Conservation (phyloP, 257 asterid genomes). For the Solanum piurae region DNA sequence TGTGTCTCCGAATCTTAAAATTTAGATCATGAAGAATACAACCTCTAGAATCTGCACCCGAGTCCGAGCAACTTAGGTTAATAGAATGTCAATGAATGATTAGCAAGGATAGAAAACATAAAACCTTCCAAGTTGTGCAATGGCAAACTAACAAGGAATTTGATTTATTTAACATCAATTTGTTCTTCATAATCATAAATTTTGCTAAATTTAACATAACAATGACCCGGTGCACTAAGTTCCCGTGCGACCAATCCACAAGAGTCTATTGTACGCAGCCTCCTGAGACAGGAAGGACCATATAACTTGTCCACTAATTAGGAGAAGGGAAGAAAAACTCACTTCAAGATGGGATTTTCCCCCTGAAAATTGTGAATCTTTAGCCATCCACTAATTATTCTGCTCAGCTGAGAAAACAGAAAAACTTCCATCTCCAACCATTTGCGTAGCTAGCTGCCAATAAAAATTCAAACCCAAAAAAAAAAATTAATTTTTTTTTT, state of each 20-base stretch:
- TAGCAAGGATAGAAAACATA: background rate
- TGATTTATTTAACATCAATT: background rate
- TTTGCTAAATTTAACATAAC: background rate
- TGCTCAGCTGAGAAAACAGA: conserved; percentile 6
- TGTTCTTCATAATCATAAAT: background rate
- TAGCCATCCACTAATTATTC: conserved; percentile 20
- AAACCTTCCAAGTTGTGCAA: background rate
- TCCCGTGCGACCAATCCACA: background rate
- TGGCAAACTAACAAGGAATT: background rate
- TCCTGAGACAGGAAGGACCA: background rate
- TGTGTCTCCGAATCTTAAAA: background rate
- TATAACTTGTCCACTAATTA: background rate
- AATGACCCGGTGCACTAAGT: background rate
- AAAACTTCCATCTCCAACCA: conserved; percentile 21
- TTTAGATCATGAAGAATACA: background rate
- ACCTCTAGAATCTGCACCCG: background rate
- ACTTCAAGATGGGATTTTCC: conserved; percentile 27
- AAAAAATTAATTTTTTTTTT: background rate
- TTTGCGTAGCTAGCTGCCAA: conserved; percentile 22
- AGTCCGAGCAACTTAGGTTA: background rate
- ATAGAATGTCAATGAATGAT: background rate
- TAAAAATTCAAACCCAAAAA: background rate
- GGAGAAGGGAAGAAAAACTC: background rate
- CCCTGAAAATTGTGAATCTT: conserved; percentile 8
- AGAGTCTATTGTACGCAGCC: background rate